Evolutionary conservation across 371 early-diverging fungal species (phyloP).

Genomic region (Mucor irregularis): DNA sequence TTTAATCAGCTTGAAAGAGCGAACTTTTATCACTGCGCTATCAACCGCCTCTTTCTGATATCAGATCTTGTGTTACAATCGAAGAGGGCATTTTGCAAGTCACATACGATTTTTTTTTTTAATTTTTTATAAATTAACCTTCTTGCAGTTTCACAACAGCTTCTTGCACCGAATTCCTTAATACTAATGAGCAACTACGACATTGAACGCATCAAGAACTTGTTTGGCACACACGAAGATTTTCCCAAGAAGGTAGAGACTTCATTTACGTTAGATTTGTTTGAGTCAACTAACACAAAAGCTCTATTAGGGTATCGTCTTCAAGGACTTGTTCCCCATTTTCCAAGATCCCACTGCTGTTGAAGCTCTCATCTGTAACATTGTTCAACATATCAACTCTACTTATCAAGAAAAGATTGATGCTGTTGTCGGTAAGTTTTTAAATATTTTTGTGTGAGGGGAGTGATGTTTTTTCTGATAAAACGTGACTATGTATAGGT

Average conservation of each 20-base stretch:
- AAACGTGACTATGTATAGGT: conserved; percentile 33
- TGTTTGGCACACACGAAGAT: conserved; percentile 73
- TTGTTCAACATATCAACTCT: conserved; percentile 79
- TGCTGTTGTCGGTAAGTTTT: conserved; percentile 77
- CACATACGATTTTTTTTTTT: too few relatives aligned
- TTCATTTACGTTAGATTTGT: too few relatives aligned
- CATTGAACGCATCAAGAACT: conserved; percentile 61
- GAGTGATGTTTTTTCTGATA: neutral
- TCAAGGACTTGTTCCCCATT: conserved; percentile 95
- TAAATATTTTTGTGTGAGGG: neutral
- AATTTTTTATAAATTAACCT: too few relatives aligned
- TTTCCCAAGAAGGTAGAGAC: conserved; percentile 78
- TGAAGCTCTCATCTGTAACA: conserved; percentile 84
- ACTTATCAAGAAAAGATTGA: conserved; percentile 76
- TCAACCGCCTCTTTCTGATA: too few relatives aligned
- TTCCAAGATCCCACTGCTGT: conserved; percentile 94
- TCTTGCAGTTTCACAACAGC: too few relatives aligned
- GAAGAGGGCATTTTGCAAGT: too few relatives aligned
- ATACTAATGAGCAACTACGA: conserved; percentile 44
- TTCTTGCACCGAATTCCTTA: too few relatives aligned
- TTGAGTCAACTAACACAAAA: neutral
- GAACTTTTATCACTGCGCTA: too few relatives aligned
- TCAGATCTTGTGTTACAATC: too few relatives aligned
- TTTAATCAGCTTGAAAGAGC: too few relatives aligned
- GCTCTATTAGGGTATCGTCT: conserved; percentile 71